Percentiles rank a stretch among this genome's conserved stretches.
phyloP scores from a whole-genome alignment of 306 rosid species.

The Lathyrus sativus region DNA sequence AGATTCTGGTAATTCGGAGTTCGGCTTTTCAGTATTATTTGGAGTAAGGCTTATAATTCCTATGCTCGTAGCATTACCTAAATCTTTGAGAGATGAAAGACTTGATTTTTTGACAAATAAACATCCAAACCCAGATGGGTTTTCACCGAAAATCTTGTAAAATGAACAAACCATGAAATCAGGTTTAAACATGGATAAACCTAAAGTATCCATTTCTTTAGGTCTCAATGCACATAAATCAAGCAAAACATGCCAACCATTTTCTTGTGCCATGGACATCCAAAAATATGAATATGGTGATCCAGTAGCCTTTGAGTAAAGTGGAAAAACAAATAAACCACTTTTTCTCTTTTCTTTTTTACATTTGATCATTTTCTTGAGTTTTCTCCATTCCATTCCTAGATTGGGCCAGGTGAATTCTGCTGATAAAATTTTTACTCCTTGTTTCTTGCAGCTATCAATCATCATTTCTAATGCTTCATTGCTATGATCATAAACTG shows the following conservation, averaged over 20 bases:
- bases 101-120: conserved; percentile 77
- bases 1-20: background rate
- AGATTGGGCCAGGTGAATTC: conserved; percentile 70
- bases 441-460: conserved; percentile 62
- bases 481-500: conserved; percentile 65
- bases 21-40: background rate
- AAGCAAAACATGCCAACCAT: conserved; percentile 81
- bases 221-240: conserved; percentile 77
- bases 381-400: conserved; percentile 45
- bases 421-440: conserved; percentile 55
- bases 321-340: conserved; percentile 76
- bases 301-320: conserved; percentile 78
- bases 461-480: conserved; percentile 72
- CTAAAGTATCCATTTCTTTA: conserved; percentile 77
- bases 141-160: conserved; percentile 71
- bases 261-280: conserved; percentile 81
- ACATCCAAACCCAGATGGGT: conserved; percentile 85
- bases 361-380: conserved; percentile 50
- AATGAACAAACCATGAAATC: conserved; percentile 79
- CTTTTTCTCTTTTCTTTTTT: conserved; percentile 44
- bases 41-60: conserved; percentile 72
- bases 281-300: conserved; percentile 73
- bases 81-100: conserved; percentile 47
- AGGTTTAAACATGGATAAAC: conserved; percentile 78
- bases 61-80: conserved; percentile 43